These are phyloP conservation scores for Phanerochaete carnosa DNA, from an alignment of 768 basidiomycete species.

Conservation along the genomic window DNA sequence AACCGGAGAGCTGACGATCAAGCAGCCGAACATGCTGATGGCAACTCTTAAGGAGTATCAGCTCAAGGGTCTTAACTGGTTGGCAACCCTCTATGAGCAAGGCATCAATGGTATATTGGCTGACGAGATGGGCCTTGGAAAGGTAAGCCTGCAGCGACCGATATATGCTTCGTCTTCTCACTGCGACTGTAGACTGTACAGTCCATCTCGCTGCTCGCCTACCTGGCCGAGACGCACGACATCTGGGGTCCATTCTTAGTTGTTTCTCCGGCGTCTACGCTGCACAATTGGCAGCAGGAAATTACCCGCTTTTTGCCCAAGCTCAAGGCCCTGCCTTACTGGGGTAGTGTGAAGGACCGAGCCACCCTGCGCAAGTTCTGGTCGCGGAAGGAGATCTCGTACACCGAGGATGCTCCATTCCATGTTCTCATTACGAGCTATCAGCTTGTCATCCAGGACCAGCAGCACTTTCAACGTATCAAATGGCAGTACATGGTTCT, in stretches of 20 bases:
- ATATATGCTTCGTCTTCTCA: background rate
- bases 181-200: constrained; percentile 73
- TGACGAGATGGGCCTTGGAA: constrained; percentile 97
- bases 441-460: constrained; percentile 94
- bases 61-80: constrained; percentile 96
- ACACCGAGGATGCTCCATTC: constrained; percentile 93
- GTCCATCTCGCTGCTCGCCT: constrained; percentile 93
- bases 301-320: constrained; percentile 91
- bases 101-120: constrained; percentile 99
- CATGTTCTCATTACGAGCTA: constrained; percentile 97
- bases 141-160: constrained; percentile 40
- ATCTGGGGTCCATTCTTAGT: constrained; percentile 99
- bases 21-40: constrained; percentile 94
- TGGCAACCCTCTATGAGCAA: constrained; percentile 96
- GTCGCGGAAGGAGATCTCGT: constrained; percentile 96
- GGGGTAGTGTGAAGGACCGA: constrained; percentile 97
- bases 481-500: constrained; percentile 99
- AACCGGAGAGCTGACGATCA: constrained; percentile 78
- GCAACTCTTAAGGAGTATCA: constrained; percentile 98
- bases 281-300: constrained; percentile 99
- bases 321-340: constrained; percentile 94
- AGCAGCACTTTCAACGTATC: constrained; percentile 95
- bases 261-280: constrained; percentile 93
- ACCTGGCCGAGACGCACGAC: constrained; percentile 94
- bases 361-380: constrained; percentile 94